A percentile compares a stretch with the other conserved stretches of the same genome.
These are phyloP conservation scores for Alternaria ethzedia DNA, from an alignment of 2,329 filamentous ascomycete species.

Conservation along the genomic window DNA sequence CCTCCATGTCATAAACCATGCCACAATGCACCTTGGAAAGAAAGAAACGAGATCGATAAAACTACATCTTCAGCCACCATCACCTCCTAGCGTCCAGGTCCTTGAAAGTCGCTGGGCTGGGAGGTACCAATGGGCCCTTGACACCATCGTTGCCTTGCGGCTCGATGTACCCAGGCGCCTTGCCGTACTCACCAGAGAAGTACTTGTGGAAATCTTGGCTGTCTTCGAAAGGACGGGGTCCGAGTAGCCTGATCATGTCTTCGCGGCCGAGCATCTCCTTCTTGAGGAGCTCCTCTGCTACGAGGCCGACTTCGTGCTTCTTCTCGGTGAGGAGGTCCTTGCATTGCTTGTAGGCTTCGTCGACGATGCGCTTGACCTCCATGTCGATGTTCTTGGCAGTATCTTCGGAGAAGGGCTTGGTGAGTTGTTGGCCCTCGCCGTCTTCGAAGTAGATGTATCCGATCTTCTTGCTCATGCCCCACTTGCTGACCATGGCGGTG, in stretches of 20 bases:
- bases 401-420: slow-evolving; percentile 95
- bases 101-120: slow-evolving; percentile 33
- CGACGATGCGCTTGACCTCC: slow-evolving; percentile 90
- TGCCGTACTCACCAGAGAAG: slow-evolving; percentile 63
- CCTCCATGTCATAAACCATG: slow-evolving; percentile 1
- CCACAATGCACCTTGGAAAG: background rate
- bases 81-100: slow-evolving; percentile 13
- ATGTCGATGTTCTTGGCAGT: slow-evolving; percentile 91
- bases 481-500: slow-evolving; percentile 98
- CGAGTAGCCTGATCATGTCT: slow-evolving; percentile 88
- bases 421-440: slow-evolving; percentile 78
- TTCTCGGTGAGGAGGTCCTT: slow-evolving; percentile 80
- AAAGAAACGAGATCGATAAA: background rate
- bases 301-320: slow-evolving; percentile 84
- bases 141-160: slow-evolving; percentile 40
- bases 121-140: slow-evolving; percentile 45
- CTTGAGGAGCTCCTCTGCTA: slow-evolving; percentile 88
- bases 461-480: slow-evolving; percentile 96
- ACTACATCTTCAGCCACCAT: background rate
- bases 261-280: slow-evolving; percentile 93
- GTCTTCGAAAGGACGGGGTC: slow-evolving; percentile 83
- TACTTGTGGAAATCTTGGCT: slow-evolving; percentile 92
- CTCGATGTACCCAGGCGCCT: slow-evolving; percentile 42
- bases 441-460: slow-evolving; percentile 90
- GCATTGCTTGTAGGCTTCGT: slow-evolving; percentile 92